phyloP scores from a whole-genome alignment of 2,329 filamentous ascomycete species.

The Aspergillus transmontanensis region DNA sequence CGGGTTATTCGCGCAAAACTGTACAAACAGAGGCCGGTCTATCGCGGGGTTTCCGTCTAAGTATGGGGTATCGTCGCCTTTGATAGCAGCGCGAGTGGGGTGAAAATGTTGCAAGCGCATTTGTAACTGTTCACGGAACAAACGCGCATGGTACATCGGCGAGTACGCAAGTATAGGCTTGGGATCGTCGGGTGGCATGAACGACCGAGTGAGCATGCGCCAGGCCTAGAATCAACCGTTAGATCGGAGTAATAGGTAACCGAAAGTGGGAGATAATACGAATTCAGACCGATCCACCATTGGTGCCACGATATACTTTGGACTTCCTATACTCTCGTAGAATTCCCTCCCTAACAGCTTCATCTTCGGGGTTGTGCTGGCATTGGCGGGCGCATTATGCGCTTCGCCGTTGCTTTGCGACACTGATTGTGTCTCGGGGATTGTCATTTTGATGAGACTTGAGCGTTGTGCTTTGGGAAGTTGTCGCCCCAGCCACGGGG shows the following conservation, averaged over 20 bases:
- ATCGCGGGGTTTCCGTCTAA: slow-evolving; percentile 84
- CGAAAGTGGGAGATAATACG: slow-evolving; percentile 56
- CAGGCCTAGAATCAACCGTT: slow-evolving; percentile 67
- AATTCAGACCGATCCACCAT: slow-evolving; percentile 99
- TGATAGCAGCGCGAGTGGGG: slow-evolving; percentile 52
- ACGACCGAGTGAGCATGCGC: slow-evolving; percentile 94
- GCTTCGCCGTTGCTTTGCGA: slow-evolving; percentile 20
- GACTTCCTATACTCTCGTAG: slow-evolving; percentile 91
- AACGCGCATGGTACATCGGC: slow-evolving; percentile 92
- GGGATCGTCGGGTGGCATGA: slow-evolving; percentile 69
- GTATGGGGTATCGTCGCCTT: slow-evolving; percentile 47
- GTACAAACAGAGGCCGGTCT: slow-evolving; percentile 89
- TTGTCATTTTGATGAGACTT: slow-evolving; percentile 30
- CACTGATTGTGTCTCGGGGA: slow-evolving; percentile 23
- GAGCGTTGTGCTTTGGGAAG: slow-evolving; percentile 12
- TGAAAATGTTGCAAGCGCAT: slow-evolving; percentile 85
- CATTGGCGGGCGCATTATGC: slow-evolving; percentile 22
- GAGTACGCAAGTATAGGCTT: slow-evolving; percentile 80
- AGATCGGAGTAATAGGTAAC: slow-evolving; percentile 8
- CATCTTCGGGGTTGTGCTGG: slow-evolving; percentile 21
- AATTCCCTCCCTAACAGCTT: slow-evolving; percentile 86
- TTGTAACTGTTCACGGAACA: slow-evolving; percentile 75
- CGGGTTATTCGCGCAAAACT: slow-evolving; percentile 73
- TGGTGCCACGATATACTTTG: slow-evolving; percentile 86
- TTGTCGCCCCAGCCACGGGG: slow-evolving; percentile 31